Evolutionary conservation across 2,329 filamentous ascomycete genomes (phyloP), one percentile per base, ranked within the genome.

Genomic region (Escovopsis sp.): DNA sequence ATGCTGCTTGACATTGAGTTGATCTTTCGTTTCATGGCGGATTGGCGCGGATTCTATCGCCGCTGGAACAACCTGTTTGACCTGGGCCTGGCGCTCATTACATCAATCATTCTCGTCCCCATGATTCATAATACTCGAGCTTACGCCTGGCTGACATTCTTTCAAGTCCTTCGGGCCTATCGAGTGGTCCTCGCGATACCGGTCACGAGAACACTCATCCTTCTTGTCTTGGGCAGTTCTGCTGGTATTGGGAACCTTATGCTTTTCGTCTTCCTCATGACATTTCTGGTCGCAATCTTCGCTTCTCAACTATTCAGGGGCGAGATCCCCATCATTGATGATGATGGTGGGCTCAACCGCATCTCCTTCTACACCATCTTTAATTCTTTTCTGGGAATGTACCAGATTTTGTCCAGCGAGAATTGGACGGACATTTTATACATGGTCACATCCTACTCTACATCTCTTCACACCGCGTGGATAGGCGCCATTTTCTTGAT

Each of bases 361-460:
- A 75, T 91, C 36, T 83, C 85, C 0, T 98, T 98, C 59, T 79
- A 77, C 56, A 85, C 85, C 34, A 91, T 98, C 33, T 98, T 82
- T 67, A 96, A 96, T 56, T 84, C 87, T 0, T 98, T 98, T 56
- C 69, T 98, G 12, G 91, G 88, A 44, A 96, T 98, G 87, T 98
- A 98, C 58, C 86, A 95, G 62, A 77, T 98, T 28, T 67, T 98
- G 37, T 95, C 91, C 9, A 95, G 86, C 53, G 91, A 98, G 58
- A 86, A 94, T 55, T 98, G 91, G 91, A 98, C 93, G 0, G 65
- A 65, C 0, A 83, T 95, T 38, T 64, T 98, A 44, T 98, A 94
- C 64, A 78, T 75, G 45, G 77, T 88, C 35, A 94, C 87, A 0
- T 66, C 73, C 6, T 81, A 77, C 52, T 80, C 84, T 9, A 71